These are phyloP conservation scores for Cucumis melo DNA, from an alignment of 306 rosid species.

Conservation along the genomic window DNA sequence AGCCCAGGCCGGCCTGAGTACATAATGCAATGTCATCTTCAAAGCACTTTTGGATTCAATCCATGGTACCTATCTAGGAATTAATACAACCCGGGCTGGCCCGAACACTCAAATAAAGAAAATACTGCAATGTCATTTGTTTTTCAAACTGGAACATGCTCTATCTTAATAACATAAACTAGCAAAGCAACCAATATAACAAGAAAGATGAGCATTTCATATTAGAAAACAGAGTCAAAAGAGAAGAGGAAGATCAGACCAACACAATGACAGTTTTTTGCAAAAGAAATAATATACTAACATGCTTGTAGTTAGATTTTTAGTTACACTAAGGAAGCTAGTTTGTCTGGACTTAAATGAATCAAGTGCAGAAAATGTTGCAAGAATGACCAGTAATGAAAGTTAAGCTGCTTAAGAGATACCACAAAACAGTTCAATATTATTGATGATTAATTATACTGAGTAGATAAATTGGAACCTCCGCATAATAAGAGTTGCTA, in stretches of 20 bases:
- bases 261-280: slow-evolving; percentile 2
- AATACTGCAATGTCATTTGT: no score
- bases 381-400: slow-evolving; percentile 20
- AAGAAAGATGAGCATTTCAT: slow-evolving; percentile 12
- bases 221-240: background rate
- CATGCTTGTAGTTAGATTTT: slow-evolving; percentile 17
- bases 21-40: background rate
- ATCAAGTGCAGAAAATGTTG: slow-evolving; percentile 16
- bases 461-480: slow-evolving; percentile 23
- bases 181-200: slow-evolving; percentile 6
- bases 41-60: no score
- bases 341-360: slow-evolving; percentile 15
- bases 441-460: slow-evolving; percentile 19
- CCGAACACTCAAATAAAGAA: no score
- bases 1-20: no score
- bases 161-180: background rate
- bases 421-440: slow-evolving; percentile 25
- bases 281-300: slow-evolving; percentile 10
- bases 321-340: slow-evolving; percentile 12
- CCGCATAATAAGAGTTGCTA: slow-evolving; percentile 26
- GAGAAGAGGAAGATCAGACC: slow-evolving; percentile 6
- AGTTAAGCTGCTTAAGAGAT: slow-evolving; percentile 22
- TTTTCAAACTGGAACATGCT: no score
- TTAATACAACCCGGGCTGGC: no score
- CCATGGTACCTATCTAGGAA: no score